Conservation (phyloP, 257 asterid genomes). For the Jasminum sambac region DNA sequence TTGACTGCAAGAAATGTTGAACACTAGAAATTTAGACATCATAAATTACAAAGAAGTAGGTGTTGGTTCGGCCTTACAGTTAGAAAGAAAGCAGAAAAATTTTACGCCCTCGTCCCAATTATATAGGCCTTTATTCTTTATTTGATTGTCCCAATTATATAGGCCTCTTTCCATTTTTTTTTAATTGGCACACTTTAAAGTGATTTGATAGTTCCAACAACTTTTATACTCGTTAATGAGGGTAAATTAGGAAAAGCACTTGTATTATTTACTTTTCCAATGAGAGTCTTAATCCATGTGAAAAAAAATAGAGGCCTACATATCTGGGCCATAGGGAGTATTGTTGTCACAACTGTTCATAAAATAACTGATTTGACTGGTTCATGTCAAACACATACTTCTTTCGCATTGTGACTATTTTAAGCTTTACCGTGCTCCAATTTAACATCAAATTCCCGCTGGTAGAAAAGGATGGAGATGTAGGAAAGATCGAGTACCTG, state of each 20-base stretch:
- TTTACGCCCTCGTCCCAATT: too few relatives aligned
- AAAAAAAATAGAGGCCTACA: too few relatives aligned
- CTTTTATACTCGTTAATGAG: too few relatives aligned
- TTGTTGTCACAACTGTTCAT: neutral
- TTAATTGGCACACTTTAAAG: too few relatives aligned
- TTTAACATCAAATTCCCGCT: neutral
- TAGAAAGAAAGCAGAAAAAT: neutral
- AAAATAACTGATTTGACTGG: neutral
- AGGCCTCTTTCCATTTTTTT: too few relatives aligned
- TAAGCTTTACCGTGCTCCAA: neutral
- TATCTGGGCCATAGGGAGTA: too few relatives aligned
- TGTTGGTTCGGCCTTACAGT: neutral
- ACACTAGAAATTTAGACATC: conserved; percentile 12
- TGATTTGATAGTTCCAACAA: too few relatives aligned
- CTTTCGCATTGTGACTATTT: neutral
- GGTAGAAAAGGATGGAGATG: conserved; percentile 11
- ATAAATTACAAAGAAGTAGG: neutral
- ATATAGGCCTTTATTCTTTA: too few relatives aligned
- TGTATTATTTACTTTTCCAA: too few relatives aligned
- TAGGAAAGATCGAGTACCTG: conserved; percentile 53
- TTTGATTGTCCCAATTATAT: too few relatives aligned
- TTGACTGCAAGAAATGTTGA: conserved; percentile 63
- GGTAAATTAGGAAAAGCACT: too few relatives aligned
- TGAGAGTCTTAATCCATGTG: too few relatives aligned
- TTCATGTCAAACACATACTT: neutral